phyloP scores from a whole-genome alignment of 2,329 filamentous ascomycete genomes.

The Teratosphaeria viscida region DNA sequence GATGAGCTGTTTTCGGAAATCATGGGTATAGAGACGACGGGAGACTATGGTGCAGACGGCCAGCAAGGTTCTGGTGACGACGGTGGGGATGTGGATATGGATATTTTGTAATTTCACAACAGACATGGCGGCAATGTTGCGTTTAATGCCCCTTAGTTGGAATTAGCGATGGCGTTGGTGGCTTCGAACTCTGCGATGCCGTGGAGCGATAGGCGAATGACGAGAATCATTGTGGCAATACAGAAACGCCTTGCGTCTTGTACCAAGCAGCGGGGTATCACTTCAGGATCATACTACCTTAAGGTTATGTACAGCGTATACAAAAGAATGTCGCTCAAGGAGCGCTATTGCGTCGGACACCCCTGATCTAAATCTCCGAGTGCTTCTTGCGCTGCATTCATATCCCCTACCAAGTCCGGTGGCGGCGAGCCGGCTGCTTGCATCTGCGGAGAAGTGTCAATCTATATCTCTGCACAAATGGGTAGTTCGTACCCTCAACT shows the following conservation, averaged over 20 bases:
- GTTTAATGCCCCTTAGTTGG: background rate
- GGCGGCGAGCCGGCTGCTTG: conserved; percentile 89
- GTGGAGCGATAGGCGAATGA: background rate
- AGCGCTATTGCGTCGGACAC: conserved; percentile 49
- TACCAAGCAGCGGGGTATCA: conserved; percentile 15
- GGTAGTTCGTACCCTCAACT: conserved; percentile 15
- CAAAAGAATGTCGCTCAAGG: background rate
- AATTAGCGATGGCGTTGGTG: conserved; percentile 5
- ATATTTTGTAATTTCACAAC: conserved; percentile 3
- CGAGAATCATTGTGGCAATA: background rate
- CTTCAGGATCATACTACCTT: background rate
- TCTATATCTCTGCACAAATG: background rate
- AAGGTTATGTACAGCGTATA: conserved; percentile 5
- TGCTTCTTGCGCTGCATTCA: conserved; percentile 69
- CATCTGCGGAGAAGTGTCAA: conserved; percentile 56
- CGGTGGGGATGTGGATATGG: conserved; percentile 4
- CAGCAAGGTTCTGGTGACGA: background rate
- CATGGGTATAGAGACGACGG: conserved; percentile 33
- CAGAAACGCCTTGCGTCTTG: background rate
- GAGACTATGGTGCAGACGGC: conserved; percentile 4
- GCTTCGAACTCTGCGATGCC: background rate
- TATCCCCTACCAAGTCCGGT: conserved; percentile 79
- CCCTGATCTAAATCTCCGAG: conserved; percentile 46
- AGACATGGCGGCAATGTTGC: background rate
- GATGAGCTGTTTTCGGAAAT: conserved; percentile 57